A percentile compares a stretch with the other conserved stretches of the same genome.
Evolutionary conservation across 2,329 filamentous ascomycete genomes (phyloP).

Genomic region (Fusarium metavorans): DNA sequence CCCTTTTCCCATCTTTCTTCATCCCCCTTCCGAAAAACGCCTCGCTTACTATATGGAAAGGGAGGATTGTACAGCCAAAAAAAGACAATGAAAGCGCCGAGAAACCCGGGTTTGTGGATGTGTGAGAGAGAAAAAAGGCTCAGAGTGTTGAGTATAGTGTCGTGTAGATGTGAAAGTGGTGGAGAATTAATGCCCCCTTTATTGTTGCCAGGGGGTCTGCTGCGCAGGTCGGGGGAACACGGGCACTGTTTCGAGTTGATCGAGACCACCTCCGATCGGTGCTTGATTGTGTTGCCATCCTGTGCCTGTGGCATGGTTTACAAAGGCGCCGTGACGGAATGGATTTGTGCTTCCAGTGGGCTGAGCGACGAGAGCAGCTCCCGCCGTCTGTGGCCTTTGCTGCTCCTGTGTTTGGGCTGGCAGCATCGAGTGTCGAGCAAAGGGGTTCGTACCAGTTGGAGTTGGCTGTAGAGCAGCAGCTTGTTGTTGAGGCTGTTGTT

Average conservation of each 20-base stretch:
- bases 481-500: slow-evolving; percentile 49
- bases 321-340: slow-evolving; percentile 90
- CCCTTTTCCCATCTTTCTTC: slow-evolving; percentile 39
- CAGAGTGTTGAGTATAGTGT: not conserved
- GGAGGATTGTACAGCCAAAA: slow-evolving; percentile 37
- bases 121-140: slow-evolving; percentile 2
- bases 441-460: slow-evolving; percentile 70
- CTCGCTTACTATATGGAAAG: slow-evolving; percentile 49
- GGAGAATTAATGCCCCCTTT: slow-evolving; percentile 25
- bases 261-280: slow-evolving; percentile 83
- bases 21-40: slow-evolving; percentile 45
- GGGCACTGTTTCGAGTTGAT: slow-evolving; percentile 81
- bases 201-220: slow-evolving; percentile 72
- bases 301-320: slow-evolving; percentile 88
- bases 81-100: slow-evolving; percentile 28
- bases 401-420: slow-evolving; percentile 51
- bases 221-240: slow-evolving; percentile 86
- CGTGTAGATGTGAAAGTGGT: not conserved
- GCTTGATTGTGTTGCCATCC: slow-evolving; percentile 88
- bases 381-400: slow-evolving; percentile 59
- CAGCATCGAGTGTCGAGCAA: slow-evolving; percentile 59
- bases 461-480: slow-evolving; percentile 59
- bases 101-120: slow-evolving; percentile 16
- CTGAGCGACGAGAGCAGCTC: slow-evolving; percentile 73
- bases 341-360: slow-evolving; percentile 93